These are phyloP conservation scores for Apiotrichum laibachii DNA, from an alignment of 1,284 basidiomycete genomes.

Conservation along the genomic window DNA sequence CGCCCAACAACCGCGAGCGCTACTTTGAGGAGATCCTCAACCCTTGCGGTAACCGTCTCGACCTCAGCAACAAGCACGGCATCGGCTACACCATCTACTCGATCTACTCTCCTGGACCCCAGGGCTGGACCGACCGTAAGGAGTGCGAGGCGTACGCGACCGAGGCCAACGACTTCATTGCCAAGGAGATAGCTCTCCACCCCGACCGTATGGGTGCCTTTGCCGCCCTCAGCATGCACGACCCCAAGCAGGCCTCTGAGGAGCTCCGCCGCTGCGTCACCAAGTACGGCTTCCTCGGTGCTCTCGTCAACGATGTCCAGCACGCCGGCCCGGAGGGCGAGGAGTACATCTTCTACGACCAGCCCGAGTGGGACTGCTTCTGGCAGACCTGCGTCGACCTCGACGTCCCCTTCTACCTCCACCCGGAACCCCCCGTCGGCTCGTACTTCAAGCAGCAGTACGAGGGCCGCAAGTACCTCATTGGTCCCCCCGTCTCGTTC, in stretches of 20 bases:
- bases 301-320: conserved; percentile 36
- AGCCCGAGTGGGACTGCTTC: conserved; percentile 37
- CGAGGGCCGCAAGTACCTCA: conserved; percentile 40
- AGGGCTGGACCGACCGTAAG: conserved; percentile 19
- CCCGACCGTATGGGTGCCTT: conserved; percentile 43
- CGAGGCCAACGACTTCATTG: conserved; percentile 24
- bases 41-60: conserved; percentile 25
- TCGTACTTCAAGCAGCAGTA: conserved; percentile 39
- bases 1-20: conserved; percentile 22
- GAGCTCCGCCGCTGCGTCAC: conserved; percentile 42
- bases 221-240: conserved; percentile 45
- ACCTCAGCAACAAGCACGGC: conserved; percentile 26
- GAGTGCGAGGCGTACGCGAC: conserved; percentile 24
- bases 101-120: conserved; percentile 23
- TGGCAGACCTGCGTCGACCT: conserved; percentile 43
- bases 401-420: conserved; percentile 47
- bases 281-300: conserved; percentile 33
- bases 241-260: conserved; percentile 38
- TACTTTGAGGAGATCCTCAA: conserved; percentile 26
- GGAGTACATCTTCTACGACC: conserved; percentile 33
- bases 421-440: conserved; percentile 46
- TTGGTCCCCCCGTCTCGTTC: conserved; percentile 43
- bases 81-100: conserved; percentile 28
- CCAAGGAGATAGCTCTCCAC: conserved; percentile 35
- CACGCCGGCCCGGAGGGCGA: conserved; percentile 28